Percentiles rank a stretch among this genome's conserved stretches.
Evolutionary conservation across 805 yeast genomes (phyloP).

Genomic region (Clavispora fructus): DNA sequence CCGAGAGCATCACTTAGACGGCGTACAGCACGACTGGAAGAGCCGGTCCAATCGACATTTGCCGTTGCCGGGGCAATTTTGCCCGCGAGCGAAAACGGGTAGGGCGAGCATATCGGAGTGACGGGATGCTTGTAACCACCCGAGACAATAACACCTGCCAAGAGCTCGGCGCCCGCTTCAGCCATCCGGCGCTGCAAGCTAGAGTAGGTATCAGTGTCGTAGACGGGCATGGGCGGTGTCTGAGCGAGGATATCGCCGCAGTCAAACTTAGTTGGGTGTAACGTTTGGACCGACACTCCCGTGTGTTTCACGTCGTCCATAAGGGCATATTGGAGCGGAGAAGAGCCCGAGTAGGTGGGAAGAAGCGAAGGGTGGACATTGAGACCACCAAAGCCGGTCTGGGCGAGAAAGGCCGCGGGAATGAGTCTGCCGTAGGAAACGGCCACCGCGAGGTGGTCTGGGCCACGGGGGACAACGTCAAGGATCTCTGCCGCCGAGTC

Average conservation of each 20-base stretch:
- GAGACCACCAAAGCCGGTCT: slow-evolving; percentile 59
- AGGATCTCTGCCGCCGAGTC: slow-evolving; percentile 42
- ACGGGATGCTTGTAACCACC: slow-evolving; percentile 16
- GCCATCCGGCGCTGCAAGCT: slow-evolving; percentile 52
- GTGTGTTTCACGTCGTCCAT: slow-evolving; percentile 57
- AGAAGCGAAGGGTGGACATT: slow-evolving; percentile 91
- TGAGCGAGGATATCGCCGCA: slow-evolving; percentile 66
- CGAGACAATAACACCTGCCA: slow-evolving; percentile 40
- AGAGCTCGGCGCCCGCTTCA: slow-evolving; percentile 52
- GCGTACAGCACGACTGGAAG: slow-evolving; percentile 32
- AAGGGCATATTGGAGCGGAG: slow-evolving; percentile 81
- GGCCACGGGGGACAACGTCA: slow-evolving; percentile 9
- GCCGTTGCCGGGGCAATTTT: slow-evolving; percentile 43
- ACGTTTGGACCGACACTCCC: slow-evolving; percentile 85
- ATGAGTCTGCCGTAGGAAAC: slow-evolving; percentile 86
- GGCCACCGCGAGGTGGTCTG: slow-evolving; percentile 59
- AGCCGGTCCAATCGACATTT: slow-evolving; percentile 44
- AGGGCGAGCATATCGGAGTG: slow-evolving; percentile 1
- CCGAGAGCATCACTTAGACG: slow-evolving; percentile 52
- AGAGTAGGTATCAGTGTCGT: slow-evolving; percentile 37
- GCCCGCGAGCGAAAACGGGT: slow-evolving; percentile 49
- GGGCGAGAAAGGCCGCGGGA: slow-evolving; percentile 52
- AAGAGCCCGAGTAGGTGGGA: slow-evolving; percentile 80
- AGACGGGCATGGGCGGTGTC: slow-evolving; percentile 39
- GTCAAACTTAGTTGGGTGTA: slow-evolving; percentile 86